Evolutionary conservation across 2,329 filamentous ascomycete genomes (phyloP), one percentile per base, ranked within the genome.

Genomic region (Alternaria burnsii): DNA sequence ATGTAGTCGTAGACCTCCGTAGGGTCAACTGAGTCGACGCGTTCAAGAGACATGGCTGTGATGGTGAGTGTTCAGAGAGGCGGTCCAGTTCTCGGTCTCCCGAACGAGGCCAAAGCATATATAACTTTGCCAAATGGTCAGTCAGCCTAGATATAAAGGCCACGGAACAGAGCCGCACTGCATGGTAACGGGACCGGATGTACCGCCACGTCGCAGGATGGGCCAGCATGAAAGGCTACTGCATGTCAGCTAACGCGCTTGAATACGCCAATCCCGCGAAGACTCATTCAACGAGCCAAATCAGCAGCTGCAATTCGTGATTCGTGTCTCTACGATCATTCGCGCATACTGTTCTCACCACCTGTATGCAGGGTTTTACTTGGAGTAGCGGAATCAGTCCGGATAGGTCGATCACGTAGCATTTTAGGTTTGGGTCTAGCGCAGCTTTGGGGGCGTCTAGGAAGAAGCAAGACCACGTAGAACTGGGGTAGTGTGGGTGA

Each of bases 1-100:
- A 74, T 70, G 40, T 72, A 74, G 34, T 74, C 71, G 20, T 70
- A 72, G 4, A 61, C 51, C n/a, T 68, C 68, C 2, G 53, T 46
- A 20, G 67, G 52, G 14, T 71, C 62, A 14, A 63, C 61, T 6
- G 65, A 70, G 20, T 71, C 61, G 24, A 65, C 52, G 5, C 64
- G 62, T 46, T 67, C 61, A n/a, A 71, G 56, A 48, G 65, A 57
- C 69, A 71, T 71, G 30, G n/a, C 40, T 36, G 22, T 20, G 36
- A 20, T 34, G 12, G 11, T 52, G 14, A 22, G 1, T 26, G 9
- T 32, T 38, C 20, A 26, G 42, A 14, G n/a, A 12, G 9, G 32
- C 11, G 7, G 20, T 34, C 24, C 30, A 11, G 8, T 30, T n/a
- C 10, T 14, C 9, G 8, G 24, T 50, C 11, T 16, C 9, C 20